Conservation (phyloP, 78 protist genomes). For the Thecamonas trahens region DNA sequence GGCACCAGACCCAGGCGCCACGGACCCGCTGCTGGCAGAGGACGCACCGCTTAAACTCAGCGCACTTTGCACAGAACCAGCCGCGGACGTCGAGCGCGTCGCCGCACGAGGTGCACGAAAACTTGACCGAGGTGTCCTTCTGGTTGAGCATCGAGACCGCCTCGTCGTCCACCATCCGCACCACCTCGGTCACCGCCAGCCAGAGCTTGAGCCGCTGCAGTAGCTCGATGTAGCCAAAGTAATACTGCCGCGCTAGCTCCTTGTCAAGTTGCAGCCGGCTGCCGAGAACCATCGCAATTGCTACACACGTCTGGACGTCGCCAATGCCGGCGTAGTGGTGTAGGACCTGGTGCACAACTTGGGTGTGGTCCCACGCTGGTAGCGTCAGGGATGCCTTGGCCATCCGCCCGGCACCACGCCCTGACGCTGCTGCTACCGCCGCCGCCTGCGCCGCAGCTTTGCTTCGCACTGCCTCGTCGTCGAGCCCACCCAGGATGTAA, state of each 20-base stretch:
- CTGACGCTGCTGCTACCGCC: too few species aligned
- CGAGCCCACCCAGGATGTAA: too few species aligned
- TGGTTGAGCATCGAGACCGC: background rate
- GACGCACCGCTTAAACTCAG: too few species aligned
- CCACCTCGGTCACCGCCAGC: background rate
- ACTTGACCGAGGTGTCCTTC: too few species aligned
- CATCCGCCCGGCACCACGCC: too few species aligned
- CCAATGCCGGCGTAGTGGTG: background rate
- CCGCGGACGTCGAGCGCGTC: too few species aligned
- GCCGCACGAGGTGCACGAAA: too few species aligned
- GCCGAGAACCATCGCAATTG: background rate
- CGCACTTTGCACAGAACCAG: too few species aligned
- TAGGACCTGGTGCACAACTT: background rate
- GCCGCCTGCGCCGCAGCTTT: too few species aligned
- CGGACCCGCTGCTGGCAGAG: constrained; percentile 17
- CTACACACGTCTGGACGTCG: background rate
- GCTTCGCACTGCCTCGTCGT: too few species aligned
- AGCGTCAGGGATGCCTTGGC: too few species aligned
- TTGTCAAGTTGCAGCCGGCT: background rate
- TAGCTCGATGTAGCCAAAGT: background rate
- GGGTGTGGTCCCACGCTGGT: too few species aligned
- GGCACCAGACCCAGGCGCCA: constrained; percentile 24
- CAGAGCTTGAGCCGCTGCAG: background rate
- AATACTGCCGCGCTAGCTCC: background rate
- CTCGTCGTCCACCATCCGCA: background rate